Base-by-base conservation (phyloP, 257 asterid species). In the Gentiana macrophylla region DNA sequence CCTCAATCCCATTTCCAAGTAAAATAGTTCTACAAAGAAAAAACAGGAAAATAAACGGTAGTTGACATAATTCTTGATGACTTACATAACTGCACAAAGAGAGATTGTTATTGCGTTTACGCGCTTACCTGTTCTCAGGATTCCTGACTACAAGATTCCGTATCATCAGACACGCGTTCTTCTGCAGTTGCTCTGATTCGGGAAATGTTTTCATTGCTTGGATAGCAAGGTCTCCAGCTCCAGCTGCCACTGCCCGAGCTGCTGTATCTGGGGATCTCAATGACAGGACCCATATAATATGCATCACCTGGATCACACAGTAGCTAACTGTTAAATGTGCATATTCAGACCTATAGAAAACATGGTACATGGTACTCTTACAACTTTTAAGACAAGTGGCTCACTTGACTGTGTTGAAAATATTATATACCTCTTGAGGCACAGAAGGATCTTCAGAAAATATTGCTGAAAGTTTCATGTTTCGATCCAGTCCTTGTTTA, bases 201-300 rank as follows among this genome's bases (percentile, higher is more conserved):
- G 94, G 91, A 68, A 77, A 90, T 65, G 64, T 82, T 61, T 70
- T 74, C 96, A 91, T 87, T 50, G 86, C 73, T 72, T 79, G 92
- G 55, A 83, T 69, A 34, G 92, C 98, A 33, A 85, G 74, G 74
- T 92, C 95, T 62, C 97, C 95, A 2, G 91, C 98, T 73, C 98
- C 97, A 37, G 93, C 76, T 81, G 88, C 94, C 45, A 88, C 72
- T 7, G 97, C 98, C 58, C 66, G 74, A 32, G 89, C 80, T 58
- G 97, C 94, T 57, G 83, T 81, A 50, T 79, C 90, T 0, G 97
- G 89, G 67, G 97, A 77, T 67, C 98, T 83, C 73, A 92, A 77
- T 62, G 84, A 83, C 33, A 92, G 86, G 62, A 75, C 74, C 52
- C 81, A 76, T 61, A 92, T 79, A 50, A 77, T 67, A 48, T 73